Evolutionary conservation across 2,329 filamentous ascomycete genomes (phyloP).

Genomic region (Leptographium wingfieldii): DNA sequence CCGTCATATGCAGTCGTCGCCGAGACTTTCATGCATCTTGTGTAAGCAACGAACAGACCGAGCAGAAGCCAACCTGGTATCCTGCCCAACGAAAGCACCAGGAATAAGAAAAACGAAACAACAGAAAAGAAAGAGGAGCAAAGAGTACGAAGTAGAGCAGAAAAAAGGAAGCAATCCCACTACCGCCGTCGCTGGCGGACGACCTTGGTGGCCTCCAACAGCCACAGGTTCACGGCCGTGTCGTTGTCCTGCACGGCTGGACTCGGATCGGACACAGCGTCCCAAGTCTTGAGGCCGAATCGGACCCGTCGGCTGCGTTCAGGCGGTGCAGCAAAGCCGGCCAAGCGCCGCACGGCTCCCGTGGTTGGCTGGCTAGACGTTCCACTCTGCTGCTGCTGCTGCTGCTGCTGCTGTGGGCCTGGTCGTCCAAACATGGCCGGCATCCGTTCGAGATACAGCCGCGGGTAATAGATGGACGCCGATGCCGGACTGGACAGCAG

Average conservation of each 20-base stretch:
- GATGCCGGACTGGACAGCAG: constrained; percentile 37
- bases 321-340: not conserved
- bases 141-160: not conserved
- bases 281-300: constrained; percentile 13
- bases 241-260: constrained; percentile 13
- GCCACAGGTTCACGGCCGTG: constrained; percentile 14
- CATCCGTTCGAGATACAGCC: constrained; percentile 26
- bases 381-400: not conserved
- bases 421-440: constrained; percentile 5
- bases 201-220: constrained; percentile 12
- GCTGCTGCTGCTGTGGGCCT: not conserved
- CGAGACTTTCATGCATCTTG: too few relatives aligned
- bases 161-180: not conserved
- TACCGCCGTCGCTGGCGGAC: constrained; percentile 9
- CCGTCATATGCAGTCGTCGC: too few relatives aligned
- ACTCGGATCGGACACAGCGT: constrained; percentile 12
- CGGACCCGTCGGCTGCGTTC: constrained; percentile 8
- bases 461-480: constrained; percentile 36
- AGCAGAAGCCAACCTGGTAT: too few relatives aligned
- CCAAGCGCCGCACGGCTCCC: constrained; percentile 3
- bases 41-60: too few relatives aligned
- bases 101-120: not conserved
- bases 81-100: too few relatives aligned
- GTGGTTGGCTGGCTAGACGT: not conserved
- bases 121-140: not conserved